Percentiles rank a stretch among this genome's conserved stretches.
Evolutionary conservation across 805 yeast genomes (phyloP).

Genomic region (Yamadazyma paraphyllophila): DNA sequence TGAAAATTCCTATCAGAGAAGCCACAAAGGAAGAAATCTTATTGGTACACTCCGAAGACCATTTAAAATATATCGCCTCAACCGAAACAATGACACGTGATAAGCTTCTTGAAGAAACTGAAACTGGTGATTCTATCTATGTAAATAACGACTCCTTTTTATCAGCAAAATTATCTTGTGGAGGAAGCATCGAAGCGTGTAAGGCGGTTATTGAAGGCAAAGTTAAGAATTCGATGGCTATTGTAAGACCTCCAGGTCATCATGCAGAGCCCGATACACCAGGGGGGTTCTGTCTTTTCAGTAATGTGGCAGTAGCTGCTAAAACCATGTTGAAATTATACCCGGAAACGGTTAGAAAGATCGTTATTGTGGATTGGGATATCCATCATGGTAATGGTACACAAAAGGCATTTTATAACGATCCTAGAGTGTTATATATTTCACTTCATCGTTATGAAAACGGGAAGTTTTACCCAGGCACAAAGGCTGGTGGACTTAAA

Average conservation of each 20-base stretch:
- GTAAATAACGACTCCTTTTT: conserved; percentile 85
- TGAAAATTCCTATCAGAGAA: conserved; percentile 85
- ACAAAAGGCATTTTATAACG: conserved; percentile 84
- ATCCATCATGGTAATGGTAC: conserved; percentile 99
- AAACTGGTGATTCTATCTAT: conserved; percentile 90
- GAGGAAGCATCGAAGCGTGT: conserved; percentile 96
- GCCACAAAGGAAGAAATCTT: conserved; percentile 85
- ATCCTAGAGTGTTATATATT: conserved; percentile 86
- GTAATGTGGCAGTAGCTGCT: conserved; percentile 97
- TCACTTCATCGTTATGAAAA: conserved; percentile 91
- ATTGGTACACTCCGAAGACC: conserved; percentile 81
- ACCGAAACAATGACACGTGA: conserved; percentile 79
- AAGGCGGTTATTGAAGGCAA: conserved; percentile 89
- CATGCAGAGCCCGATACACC: conserved; percentile 98
- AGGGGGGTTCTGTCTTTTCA: conserved; percentile 94
- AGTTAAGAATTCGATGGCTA: conserved; percentile 89
- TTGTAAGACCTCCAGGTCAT: conserved; percentile 98
- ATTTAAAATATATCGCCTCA: conserved; percentile 68
- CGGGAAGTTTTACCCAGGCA: conserved; percentile 93
- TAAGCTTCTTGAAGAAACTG: conserved; percentile 76
- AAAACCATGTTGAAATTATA: conserved; percentile 74
- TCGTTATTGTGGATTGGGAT: conserved; percentile 94
- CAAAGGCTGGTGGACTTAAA: conserved; percentile 76
- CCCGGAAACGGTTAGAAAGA: conserved; percentile 83
- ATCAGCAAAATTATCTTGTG: conserved; percentile 90